These are phyloP conservation scores for Didymella sp. DNA, from an alignment of 2,329 filamentous ascomycete species.

Conservation along the genomic window DNA sequence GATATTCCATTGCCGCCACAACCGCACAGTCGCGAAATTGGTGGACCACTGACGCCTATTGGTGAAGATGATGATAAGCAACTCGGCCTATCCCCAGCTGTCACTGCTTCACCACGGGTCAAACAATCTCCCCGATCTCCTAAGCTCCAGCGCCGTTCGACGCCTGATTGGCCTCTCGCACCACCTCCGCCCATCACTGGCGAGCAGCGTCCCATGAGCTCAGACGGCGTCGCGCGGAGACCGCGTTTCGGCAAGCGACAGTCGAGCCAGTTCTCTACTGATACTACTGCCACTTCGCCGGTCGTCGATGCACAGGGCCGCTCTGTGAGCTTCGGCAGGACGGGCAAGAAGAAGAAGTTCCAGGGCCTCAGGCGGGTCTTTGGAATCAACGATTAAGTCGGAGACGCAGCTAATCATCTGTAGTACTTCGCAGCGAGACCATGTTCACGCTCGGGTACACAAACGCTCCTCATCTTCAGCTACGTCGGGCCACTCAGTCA, in stretches of 20 bases:
- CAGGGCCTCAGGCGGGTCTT: slow-evolving; percentile 70
- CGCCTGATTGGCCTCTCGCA: slow-evolving; percentile 60
- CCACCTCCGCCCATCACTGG: slow-evolving; percentile 38
- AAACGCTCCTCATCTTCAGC: slow-evolving; percentile 13
- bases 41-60: slow-evolving; percentile 43
- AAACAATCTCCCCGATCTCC: slow-evolving; percentile 49
- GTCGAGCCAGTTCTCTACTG: slow-evolving; percentile 27
- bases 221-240: slow-evolving; percentile 37
- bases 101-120: slow-evolving; percentile 20
- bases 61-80: slow-evolving; percentile 44
- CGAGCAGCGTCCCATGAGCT: slow-evolving; percentile 41
- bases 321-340: slow-evolving; percentile 38
- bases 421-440: slow-evolving; percentile 4
- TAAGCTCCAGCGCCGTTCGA: slow-evolving; percentile 58
- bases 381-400: slow-evolving; percentile 60
- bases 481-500: slow-evolving; percentile 6
- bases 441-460: slow-evolving; percentile 5
- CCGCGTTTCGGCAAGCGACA: slow-evolving; percentile 35
- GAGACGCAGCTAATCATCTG: slow-evolving; percentile 23
- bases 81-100: slow-evolving; percentile 8
- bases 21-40: slow-evolving; percentile 34
- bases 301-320: slow-evolving; percentile 26
- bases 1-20: slow-evolving; percentile 43
- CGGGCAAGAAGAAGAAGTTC: slow-evolving; percentile 70
- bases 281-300: slow-evolving; percentile 28